Evolutionary conservation across 352 stramenopile genomes (phyloP).

Genomic region (Phytophthora multivora): DNA sequence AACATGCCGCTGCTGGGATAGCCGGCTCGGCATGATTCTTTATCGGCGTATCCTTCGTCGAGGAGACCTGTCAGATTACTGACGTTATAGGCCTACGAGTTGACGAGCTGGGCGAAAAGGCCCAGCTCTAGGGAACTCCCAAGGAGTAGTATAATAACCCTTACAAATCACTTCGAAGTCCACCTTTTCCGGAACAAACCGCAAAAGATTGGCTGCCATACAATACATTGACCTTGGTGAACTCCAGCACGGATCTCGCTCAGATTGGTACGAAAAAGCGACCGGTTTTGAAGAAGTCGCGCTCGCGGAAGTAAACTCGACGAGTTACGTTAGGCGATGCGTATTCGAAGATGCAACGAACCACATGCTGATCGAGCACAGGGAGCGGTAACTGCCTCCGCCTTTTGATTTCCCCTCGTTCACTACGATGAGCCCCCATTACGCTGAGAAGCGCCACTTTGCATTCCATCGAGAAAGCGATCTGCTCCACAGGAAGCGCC

Average conservation of each 20-base stretch:
- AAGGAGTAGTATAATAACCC: too few species aligned
- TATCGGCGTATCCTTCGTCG: too few species aligned
- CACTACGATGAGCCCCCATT: neutral
- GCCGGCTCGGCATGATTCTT: too few species aligned
- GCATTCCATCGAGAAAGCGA: conserved; percentile 6
- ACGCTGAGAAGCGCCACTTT: conserved; percentile 33
- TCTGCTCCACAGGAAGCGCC: conserved; percentile 8
- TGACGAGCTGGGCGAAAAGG: too few species aligned
- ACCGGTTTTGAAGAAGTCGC: conserved; percentile 23
- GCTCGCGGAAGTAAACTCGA: conserved; percentile 31
- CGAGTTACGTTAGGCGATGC: conserved; percentile 19
- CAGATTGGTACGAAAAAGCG: conserved; percentile 23
- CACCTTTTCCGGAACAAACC: too few species aligned
- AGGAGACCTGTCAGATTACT: too few species aligned
- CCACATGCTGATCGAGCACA: conserved; percentile 23
- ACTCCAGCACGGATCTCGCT: neutral
- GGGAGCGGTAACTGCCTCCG: conserved; percentile 10
- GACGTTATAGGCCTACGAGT: too few species aligned
- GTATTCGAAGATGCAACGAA: conserved; percentile 27
- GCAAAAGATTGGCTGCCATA: too few species aligned
- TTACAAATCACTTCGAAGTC: too few species aligned
- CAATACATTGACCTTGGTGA: too few species aligned
- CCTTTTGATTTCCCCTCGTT: conserved; percentile 15
- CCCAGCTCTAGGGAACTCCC: too few species aligned
- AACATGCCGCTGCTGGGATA: too few species aligned